A percentile compares a stretch with the other conserved stretches of the same genome.
Evolutionary conservation across 1,139 yeast species (phyloP).

Genomic region (Saccharomyces hybrid): DNA sequence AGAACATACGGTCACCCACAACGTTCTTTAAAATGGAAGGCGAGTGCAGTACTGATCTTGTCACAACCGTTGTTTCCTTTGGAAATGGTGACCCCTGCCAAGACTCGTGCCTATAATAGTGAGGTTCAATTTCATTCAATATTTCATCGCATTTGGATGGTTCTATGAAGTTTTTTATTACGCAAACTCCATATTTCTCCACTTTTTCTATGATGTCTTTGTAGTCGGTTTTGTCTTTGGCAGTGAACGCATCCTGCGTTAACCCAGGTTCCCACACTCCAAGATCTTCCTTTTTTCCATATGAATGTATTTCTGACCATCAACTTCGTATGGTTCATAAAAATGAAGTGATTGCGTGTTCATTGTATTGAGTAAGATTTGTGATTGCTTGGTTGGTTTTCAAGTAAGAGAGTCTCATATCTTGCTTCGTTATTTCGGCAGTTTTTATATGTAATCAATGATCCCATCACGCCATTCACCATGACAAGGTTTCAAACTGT

Average conservation of each 20-base stretch:
- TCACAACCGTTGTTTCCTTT: slow-evolving; percentile 11
- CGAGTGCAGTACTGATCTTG: slow-evolving; percentile 9
- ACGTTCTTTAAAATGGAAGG: slow-evolving; percentile 8
- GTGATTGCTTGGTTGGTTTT: not conserved
- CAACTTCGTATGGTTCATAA: not conserved
- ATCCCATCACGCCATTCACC: not conserved
- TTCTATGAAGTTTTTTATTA: slow-evolving; percentile 7
- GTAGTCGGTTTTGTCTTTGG: not conserved
- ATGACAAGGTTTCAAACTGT: not conserved
- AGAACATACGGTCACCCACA: slow-evolving; percentile 8
- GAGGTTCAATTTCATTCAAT: slow-evolving; percentile 9
- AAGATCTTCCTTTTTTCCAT: not conserved
- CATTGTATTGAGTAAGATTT: not conserved
- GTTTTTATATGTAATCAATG: not conserved
- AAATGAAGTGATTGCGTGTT: not conserved
- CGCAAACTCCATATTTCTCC: slow-evolving; percentile 11
- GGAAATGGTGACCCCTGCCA: slow-evolving; percentile 15
- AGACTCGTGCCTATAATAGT: slow-evolving; percentile 8
- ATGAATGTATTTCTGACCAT: not conserved
- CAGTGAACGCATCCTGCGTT: not conserved
- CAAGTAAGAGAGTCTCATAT: not conserved
- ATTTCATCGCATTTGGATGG: slow-evolving; percentile 4
- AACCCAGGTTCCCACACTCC: not conserved
- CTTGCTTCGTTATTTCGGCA: not conserved
- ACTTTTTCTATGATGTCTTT: slow-evolving; percentile 5